Conservation (phyloP, 2,329 filamentous ascomycete genomes). For the Fusarium circinatum region DNA sequence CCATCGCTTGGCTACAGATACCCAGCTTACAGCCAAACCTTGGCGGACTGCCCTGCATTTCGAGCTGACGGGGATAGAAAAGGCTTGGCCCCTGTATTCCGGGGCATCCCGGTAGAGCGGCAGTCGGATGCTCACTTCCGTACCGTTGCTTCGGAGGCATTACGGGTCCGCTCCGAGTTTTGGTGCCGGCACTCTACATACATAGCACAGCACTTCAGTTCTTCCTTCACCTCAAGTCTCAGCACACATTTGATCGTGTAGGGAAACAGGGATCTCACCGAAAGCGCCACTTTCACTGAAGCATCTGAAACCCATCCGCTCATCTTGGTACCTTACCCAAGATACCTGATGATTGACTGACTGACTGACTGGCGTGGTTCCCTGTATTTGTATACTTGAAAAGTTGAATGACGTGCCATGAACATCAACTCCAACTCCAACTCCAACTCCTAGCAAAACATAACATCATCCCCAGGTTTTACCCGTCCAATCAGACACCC, state of each 20-base stretch:
- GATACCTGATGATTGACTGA: background rate
- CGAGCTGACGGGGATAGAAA: background rate
- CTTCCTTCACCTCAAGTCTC: background rate
- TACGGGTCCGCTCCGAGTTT: conserved; percentile 13
- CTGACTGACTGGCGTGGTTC: background rate
- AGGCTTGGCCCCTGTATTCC: conserved; percentile 20
- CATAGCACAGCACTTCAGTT: background rate
- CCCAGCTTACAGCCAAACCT: conserved; percentile 19
- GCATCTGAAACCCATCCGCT: background rate
- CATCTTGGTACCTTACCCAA: background rate
- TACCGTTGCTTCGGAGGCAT: conserved; percentile 24
- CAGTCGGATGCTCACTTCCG: conserved; percentile 28
- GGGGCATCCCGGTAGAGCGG: conserved; percentile 34
- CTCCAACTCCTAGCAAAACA: background rate
- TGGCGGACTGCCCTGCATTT: conserved; percentile 19
- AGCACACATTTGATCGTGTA: background rate
- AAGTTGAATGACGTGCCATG: conserved; percentile 7
- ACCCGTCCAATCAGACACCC: conserved; percentile 18
- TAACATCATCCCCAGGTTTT: conserved; percentile 35
- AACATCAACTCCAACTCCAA: conserved; percentile 8
- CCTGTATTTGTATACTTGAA: background rate
- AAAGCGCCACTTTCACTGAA: background rate
- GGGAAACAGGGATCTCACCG: background rate
- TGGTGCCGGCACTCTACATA: conserved; percentile 10
- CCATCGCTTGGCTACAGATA: background rate